These are phyloP conservation scores for Auxenochlorella pyrenoidosa DNA, from an alignment of 139 green algal species.

Conservation along the genomic window DNA sequence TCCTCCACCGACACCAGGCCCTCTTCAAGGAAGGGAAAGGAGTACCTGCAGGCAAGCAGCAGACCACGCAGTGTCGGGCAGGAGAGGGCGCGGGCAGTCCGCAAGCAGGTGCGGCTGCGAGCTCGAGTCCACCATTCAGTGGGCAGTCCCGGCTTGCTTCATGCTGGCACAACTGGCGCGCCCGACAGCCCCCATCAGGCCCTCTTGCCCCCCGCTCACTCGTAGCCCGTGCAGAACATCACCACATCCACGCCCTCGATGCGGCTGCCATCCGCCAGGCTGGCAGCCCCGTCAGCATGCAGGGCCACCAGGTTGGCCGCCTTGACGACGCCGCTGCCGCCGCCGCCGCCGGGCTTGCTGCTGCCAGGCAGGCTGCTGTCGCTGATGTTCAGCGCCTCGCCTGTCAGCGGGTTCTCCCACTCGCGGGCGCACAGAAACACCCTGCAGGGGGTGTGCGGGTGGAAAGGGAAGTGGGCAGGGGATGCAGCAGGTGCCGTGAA, in stretches of 20 bases:
- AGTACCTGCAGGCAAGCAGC: constrained; percentile 58
- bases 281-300: constrained; percentile 47
- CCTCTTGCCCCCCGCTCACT: neutral
- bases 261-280: constrained; percentile 52
- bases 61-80: neutral
- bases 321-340: neutral
- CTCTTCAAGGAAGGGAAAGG: constrained; percentile 68
- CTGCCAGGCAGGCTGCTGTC: neutral
- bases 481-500: too few relatives aligned
- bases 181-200: neutral
- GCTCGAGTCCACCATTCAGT: too few relatives aligned
- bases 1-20: constrained; percentile 52
- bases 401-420: constrained; percentile 56
- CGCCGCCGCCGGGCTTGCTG: neutral
- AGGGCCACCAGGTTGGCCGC: constrained; percentile 42
- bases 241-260: constrained; percentile 57
- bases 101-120: neutral
- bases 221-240: constrained; percentile 58
- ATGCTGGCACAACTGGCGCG: constrained; percentile 21
- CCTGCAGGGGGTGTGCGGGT: constrained; percentile 29
- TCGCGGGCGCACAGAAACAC: constrained; percentile 69
- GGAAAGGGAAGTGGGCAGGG: neutral
- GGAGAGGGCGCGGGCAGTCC: neutral
- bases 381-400: constrained; percentile 4
- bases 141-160: neutral